These are phyloP conservation scores for Euphorbia lathyris DNA, from an alignment of 345 rosid genomes.

Conservation along the genomic window DNA sequence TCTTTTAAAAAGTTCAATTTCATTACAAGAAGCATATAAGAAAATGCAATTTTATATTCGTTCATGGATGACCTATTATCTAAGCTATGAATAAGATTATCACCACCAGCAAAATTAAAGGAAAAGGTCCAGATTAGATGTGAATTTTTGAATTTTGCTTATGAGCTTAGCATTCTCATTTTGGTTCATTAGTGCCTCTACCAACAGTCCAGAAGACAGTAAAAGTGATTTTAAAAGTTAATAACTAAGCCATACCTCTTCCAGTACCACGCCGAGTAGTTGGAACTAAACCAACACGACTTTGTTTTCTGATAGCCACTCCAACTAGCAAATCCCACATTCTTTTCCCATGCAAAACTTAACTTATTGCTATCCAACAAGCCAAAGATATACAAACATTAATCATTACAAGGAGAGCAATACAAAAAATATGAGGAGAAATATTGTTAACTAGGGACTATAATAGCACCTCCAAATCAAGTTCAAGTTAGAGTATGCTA, in stretches of 20 bases:
- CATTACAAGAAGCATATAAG: too few relatives aligned
- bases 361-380: slow-evolving; percentile 15
- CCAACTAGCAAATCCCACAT: slow-evolving; percentile 43
- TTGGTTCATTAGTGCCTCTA: too few relatives aligned
- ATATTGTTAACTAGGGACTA: not conserved
- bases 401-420: slow-evolving; percentile 7
- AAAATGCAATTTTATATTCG: too few relatives aligned
- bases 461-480: not conserved
- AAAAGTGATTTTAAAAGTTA: slow-evolving; percentile 8
- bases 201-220: slow-evolving; percentile 8
- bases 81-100: too few relatives aligned
- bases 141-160: too few relatives aligned
- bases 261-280: slow-evolving; percentile 31
- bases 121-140: too few relatives aligned
- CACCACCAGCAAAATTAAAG: too few relatives aligned
- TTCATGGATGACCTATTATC: too few relatives aligned
- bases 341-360: slow-evolving; percentile 38
- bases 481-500: slow-evolving; percentile 1
- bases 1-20: too few relatives aligned
- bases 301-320: slow-evolving; percentile 42
- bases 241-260: slow-evolving; percentile 28
- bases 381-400: slow-evolving; percentile 1
- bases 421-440: not conserved
- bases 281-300: slow-evolving; percentile 34
- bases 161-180: too few relatives aligned